Base-by-base conservation (phyloP, 257 asterid genomes). In the Scutellaria barbata region DNA sequence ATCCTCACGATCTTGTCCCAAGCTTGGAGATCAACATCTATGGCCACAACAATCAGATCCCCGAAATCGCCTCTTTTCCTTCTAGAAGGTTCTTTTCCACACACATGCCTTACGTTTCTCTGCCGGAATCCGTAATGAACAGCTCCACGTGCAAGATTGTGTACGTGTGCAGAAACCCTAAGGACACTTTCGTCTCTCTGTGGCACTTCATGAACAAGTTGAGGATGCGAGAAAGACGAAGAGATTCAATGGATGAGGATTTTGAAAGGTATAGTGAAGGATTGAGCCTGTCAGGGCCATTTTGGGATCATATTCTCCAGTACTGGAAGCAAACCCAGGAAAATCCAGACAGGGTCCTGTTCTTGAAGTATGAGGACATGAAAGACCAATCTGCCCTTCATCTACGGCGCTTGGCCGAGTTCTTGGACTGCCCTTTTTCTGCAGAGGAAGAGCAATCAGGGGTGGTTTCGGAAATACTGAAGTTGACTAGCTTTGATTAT, bases 151-250 rank as follows among this genome's bases (percentile, higher is more conserved):
- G 74, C 74, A 82, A 79, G 82, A 6, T 79, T 13, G 79, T 80
- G 46, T 82, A 82, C 56, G 72, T 82, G 3, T 82, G 82, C 61
- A 74, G 87, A 41, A 65, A 79, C 11, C 81, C 82, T 0, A 82
- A 79, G 55, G 87, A 79, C 70, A 66, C 72, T 12, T 74, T 82
- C 59, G 82, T 79, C 50, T 79, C 87, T 18, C 81, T 79, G 10
- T 79, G 74, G 76, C 82, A 82, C 45, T 77, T 77, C 63, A 61
- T 71, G 1, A 80, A 79, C 82, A 74, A 71, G 59, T 10, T 82
- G 8, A 74, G 57, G 69, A 64, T 10, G 4, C 20, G 9, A 7
- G 75, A 74, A 33, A 55, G 63, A 67, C 68, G 71, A 5, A 14
- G 5, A 7, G 71, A 82, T 45, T 55, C 71, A 0, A 63, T 77